Conservation (phyloP, 495 filamentous ascomycete species). For the Neurospora africana region DNA sequence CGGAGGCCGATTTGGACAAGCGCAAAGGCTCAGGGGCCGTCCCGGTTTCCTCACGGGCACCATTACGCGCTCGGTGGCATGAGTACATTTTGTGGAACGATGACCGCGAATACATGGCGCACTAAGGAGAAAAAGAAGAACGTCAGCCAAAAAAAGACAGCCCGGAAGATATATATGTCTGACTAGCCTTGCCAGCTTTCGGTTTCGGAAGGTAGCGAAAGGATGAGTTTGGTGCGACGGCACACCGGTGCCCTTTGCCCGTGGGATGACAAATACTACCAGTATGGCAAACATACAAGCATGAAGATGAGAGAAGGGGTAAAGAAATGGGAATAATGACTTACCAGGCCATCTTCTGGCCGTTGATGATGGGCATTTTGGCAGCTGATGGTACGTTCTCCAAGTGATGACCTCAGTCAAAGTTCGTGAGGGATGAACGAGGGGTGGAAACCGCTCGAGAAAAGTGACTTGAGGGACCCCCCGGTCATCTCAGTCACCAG, state of each 20-base stretch:
- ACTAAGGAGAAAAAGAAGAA: conserved; percentile 29
- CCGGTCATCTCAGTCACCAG: neutral
- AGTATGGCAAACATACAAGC: neutral
- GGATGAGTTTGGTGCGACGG: neutral
- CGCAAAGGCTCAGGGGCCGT: conserved; percentile 64
- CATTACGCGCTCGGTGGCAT: conserved; percentile 62
- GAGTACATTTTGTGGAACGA: conserved; percentile 73
- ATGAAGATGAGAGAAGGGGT: conserved; percentile 3
- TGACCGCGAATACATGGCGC: conserved; percentile 80
- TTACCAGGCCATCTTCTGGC: conserved; percentile 51
- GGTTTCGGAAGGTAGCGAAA: neutral
- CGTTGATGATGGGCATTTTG: conserved; percentile 46
- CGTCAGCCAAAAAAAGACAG: conserved; percentile 15
- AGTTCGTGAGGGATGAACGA: neutral
- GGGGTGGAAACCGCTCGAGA: neutral
- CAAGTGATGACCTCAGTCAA: neutral
- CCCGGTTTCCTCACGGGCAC: conserved; percentile 72
- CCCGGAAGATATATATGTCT: neutral
- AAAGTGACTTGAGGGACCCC: neutral
- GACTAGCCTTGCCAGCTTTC: neutral
- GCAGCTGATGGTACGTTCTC: neutral
- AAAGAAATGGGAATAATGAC: conserved; percentile 14
- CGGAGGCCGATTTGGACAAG: conserved; percentile 44
- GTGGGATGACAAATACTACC: conserved; percentile 5
- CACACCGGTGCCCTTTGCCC: neutral